Percentiles rank a stretch among this genome's conserved stretches.
These are phyloP conservation scores for Plicaturopsis crispa DNA, from an alignment of 768 basidiomycete species.

Conservation along the genomic window DNA sequence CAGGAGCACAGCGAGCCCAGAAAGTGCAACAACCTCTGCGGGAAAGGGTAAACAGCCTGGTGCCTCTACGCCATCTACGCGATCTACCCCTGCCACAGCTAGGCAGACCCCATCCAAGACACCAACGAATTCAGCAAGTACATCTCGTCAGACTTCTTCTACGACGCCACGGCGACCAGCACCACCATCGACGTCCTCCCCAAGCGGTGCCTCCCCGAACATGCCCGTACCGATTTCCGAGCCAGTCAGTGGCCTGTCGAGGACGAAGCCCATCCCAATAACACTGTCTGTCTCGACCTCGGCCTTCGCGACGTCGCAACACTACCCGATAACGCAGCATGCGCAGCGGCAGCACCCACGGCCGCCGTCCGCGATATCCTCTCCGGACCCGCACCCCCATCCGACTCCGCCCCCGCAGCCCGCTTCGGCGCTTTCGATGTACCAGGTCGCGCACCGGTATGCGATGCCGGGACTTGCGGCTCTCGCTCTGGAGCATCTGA, in stretches of 20 bases:
- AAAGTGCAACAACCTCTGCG: slow-evolving; percentile 22
- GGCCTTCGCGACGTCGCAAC: slow-evolving; percentile 25
- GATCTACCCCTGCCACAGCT: too few relatives aligned
- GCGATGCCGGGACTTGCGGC: slow-evolving; percentile 55
- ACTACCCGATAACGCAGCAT: slow-evolving; percentile 43
- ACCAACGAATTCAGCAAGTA: too few relatives aligned
- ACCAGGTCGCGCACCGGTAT: slow-evolving; percentile 74
- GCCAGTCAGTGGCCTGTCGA: slow-evolving; percentile 14
- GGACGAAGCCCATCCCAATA: slow-evolving; percentile 33
- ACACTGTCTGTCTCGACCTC: slow-evolving; percentile 25
- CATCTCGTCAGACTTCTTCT: too few relatives aligned
- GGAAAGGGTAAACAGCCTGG: not conserved
- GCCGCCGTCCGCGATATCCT: slow-evolving; percentile 22
- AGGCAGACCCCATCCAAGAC: too few relatives aligned
- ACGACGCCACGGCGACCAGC: too few relatives aligned
- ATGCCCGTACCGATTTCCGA: slow-evolving; percentile 11
- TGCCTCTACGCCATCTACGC: too few relatives aligned
- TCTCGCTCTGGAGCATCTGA: slow-evolving; percentile 67
- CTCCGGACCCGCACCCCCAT: slow-evolving; percentile 64
- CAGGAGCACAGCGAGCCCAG: slow-evolving; percentile 45
- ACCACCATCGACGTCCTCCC: too few relatives aligned
- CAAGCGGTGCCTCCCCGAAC: too few relatives aligned
- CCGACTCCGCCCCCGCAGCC: slow-evolving; percentile 55
- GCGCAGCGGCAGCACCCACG: slow-evolving; percentile 32
- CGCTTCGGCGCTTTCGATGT: slow-evolving; percentile 68